These are phyloP conservation scores for Lipomyces yamanashiensis DNA, from an alignment of 805 yeast species.

Conservation along the genomic window DNA sequence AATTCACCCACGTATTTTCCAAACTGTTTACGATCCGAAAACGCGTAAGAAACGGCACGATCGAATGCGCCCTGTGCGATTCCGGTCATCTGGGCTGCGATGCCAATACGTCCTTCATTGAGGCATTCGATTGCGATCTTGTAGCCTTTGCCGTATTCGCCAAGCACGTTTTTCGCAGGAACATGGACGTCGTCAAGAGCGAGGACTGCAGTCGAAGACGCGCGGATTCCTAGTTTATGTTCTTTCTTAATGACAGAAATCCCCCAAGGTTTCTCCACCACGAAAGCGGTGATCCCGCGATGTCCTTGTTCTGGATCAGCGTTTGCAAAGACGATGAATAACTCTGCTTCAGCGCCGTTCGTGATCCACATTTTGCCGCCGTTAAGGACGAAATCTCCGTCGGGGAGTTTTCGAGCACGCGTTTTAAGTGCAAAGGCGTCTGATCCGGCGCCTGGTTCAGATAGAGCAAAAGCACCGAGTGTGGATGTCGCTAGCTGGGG, in stretches of 20 bases:
- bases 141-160: conserved; percentile 52
- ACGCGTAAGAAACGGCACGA: conserved; percentile 48
- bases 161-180: conserved; percentile 50
- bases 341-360: conserved; percentile 51
- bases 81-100: conserved; percentile 54
- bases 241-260: conserved; percentile 52
- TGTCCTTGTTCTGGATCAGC: conserved; percentile 50
- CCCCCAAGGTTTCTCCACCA: conserved; percentile 51
- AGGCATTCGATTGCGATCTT: conserved; percentile 52
- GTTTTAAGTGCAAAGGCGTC: conserved; percentile 53
- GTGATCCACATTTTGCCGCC: conserved; percentile 56
- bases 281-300: conserved; percentile 52
- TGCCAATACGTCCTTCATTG: conserved; percentile 54
- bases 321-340: conserved; percentile 50
- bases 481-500: conserved; percentile 47
- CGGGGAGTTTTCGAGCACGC: conserved; percentile 47
- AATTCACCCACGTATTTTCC: conserved; percentile 51
- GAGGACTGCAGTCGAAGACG: conserved; percentile 51
- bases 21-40: conserved; percentile 51
- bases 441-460: conserved; percentile 51
- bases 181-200: conserved; percentile 50
- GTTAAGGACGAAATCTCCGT: conserved; percentile 48
- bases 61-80: conserved; percentile 52
- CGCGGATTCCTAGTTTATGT: conserved; percentile 51
- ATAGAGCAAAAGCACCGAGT: conserved; percentile 50